Conservation (phyloP, 306 rosid species). For the Begonia loranthoides region DNA sequence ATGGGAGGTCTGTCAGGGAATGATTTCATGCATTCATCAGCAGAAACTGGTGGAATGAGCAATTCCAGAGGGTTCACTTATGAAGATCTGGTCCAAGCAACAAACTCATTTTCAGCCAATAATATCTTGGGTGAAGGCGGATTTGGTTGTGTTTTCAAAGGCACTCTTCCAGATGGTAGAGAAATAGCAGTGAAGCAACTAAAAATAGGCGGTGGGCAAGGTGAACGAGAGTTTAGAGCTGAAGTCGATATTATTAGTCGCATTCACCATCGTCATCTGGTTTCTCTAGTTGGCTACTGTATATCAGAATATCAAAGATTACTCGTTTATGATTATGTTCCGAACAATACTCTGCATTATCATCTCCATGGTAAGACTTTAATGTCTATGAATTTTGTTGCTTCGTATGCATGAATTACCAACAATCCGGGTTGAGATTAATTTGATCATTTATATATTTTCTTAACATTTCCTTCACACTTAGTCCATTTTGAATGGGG, state of each 20-base stretch:
- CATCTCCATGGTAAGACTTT: slow-evolving; percentile 81
- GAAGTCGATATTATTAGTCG: slow-evolving; percentile 96
- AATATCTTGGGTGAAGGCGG: slow-evolving; percentile 96
- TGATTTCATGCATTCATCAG: slow-evolving; percentile 44
- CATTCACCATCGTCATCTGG: slow-evolving; percentile 97
- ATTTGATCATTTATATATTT: no score
- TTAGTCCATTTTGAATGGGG: no score
- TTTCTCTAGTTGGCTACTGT: slow-evolving; percentile 93
- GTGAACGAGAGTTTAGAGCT: slow-evolving; percentile 96
- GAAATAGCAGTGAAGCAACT: slow-evolving; percentile 93
- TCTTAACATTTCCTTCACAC: no score
- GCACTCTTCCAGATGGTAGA: slow-evolving; percentile 65
- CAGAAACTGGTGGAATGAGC: slow-evolving; percentile 60
- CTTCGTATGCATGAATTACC: no score
- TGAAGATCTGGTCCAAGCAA: slow-evolving; percentile 78
- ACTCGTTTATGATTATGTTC: slow-evolving; percentile 83
- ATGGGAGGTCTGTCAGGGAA: slow-evolving; percentile 40
- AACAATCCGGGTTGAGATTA: no score
- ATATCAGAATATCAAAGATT: slow-evolving; percentile 79
- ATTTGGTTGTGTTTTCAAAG: slow-evolving; percentile 96
- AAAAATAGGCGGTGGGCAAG: slow-evolving; percentile 87
- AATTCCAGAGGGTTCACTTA: slow-evolving; percentile 68
- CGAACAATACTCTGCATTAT: slow-evolving; percentile 73
- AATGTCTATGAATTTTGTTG: neutral
- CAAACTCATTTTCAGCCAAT: slow-evolving; percentile 50